These are phyloP conservation scores for Wallacemonas sp. DNA, from an alignment of 208 protist genomes.

Conservation along the genomic window DNA sequence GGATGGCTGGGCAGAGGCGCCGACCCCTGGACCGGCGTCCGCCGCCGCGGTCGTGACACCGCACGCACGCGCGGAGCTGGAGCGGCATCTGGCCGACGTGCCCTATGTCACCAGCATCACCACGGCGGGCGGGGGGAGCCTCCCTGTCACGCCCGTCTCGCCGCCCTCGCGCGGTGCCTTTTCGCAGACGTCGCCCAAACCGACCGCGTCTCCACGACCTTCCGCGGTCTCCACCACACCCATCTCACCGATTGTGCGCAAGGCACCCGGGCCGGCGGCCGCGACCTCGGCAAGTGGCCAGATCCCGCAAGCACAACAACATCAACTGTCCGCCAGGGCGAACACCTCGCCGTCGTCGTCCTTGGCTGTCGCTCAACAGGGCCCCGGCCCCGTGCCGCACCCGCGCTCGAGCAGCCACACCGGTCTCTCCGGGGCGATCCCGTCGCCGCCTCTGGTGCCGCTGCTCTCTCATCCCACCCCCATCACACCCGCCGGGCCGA, in stretches of 20 bases:
- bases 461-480: not conserved
- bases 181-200: not conserved
- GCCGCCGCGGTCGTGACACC: not conserved
- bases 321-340: not conserved
- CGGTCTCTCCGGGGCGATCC: too few species aligned
- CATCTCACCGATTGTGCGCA: not conserved
- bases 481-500: not conserved
- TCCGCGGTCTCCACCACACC: not conserved
- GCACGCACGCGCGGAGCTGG: not conserved
- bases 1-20: not conserved
- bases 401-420: too few species aligned
- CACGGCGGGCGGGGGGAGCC: not conserved
- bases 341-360: not conserved
- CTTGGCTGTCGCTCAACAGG: not conserved
- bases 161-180: not conserved
- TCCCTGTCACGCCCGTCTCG: too few species aligned
- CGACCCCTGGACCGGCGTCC: too few species aligned
- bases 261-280: too few species aligned
- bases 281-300: too few species aligned
- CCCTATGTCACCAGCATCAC: conserved; percentile 4
- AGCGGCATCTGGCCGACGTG: conserved; percentile 6
- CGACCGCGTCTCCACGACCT: not conserved
- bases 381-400: too few species aligned
- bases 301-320: not conserved
- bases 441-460: too few species aligned